Percentiles rank a stretch among this genome's conserved stretches.
Conservation (phyloP, 495 filamentous ascomycete species). For the Penicillium goetzii region DNA sequence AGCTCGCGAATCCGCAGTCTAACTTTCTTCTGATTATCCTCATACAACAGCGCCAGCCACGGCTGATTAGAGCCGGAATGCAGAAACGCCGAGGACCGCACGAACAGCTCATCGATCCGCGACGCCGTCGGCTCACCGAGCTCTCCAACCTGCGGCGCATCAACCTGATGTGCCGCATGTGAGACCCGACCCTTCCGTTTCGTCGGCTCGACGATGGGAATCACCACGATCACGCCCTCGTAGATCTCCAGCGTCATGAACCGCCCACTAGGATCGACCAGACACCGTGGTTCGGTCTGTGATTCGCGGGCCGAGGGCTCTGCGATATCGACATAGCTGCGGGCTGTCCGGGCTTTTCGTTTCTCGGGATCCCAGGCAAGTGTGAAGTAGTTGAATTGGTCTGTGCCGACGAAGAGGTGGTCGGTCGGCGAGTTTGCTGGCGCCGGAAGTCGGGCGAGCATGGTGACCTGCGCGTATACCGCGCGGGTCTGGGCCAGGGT, state of each 20-base stretch:
- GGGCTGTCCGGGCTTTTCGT: constrained; percentile 67
- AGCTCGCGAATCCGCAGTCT: constrained; percentile 63
- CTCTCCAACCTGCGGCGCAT: constrained; percentile 53
- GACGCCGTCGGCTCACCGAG: constrained; percentile 72
- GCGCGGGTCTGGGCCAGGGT: constrained; percentile 62
- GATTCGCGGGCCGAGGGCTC: constrained; percentile 81
- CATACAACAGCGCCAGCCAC: constrained; percentile 81
- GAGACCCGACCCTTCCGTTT: constrained; percentile 52
- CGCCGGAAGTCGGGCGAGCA: constrained; percentile 75
- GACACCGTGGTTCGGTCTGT: constrained; percentile 72
- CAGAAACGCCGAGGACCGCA: constrained; percentile 80
- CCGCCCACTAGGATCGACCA: constrained; percentile 79
- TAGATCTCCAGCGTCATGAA: constrained; percentile 87
- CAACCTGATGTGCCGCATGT: constrained; percentile 30
- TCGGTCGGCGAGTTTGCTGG: constrained; percentile 75
- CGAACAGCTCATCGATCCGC: constrained; percentile 83
- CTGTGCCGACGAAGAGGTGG: constrained; percentile 90
- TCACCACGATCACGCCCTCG: constrained; percentile 80
- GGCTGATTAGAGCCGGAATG: constrained; percentile 71
- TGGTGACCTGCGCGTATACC: constrained; percentile 82
- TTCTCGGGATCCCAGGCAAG: constrained; percentile 74
- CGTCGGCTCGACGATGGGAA: constrained; percentile 67
- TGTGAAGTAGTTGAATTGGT: constrained; percentile 87
- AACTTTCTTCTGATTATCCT: constrained; percentile 67
- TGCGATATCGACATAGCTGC: constrained; percentile 69